A percentile compares a stretch with the other conserved stretches of the same genome.
Conservation (phyloP, 257 asterid species). For the Gentiana dahurica region DNA sequence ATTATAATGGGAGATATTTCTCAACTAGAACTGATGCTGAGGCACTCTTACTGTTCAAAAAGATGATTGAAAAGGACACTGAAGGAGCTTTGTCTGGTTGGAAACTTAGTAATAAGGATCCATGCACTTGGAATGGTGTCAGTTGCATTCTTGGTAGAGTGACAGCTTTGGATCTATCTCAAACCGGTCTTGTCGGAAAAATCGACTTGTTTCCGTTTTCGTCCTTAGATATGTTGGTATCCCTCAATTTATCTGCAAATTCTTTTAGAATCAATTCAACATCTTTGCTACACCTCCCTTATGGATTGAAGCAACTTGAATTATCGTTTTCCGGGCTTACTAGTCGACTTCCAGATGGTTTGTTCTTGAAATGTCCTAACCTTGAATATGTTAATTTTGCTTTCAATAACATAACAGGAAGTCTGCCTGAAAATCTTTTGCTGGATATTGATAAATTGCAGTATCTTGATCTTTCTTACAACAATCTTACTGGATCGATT, state of each 20-base stretch:
- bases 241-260: constrained; percentile 68
- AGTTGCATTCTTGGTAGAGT: constrained; percentile 57
- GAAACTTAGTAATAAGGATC: constrained; percentile 33
- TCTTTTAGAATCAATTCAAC: constrained; percentile 37
- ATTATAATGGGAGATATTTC: background rate
- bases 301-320: constrained; percentile 42
- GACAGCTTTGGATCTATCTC: constrained; percentile 56
- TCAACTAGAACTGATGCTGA: constrained; percentile 52
- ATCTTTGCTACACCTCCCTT: constrained; percentile 51
- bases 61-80: constrained; percentile 56
- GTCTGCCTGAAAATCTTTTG: constrained; percentile 43
- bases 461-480: constrained; percentile 67
- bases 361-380: constrained; percentile 50
- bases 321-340: constrained; percentile 51
- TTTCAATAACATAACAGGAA: constrained; percentile 68
- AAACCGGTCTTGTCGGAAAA: constrained; percentile 52
- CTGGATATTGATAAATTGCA: constrained; percentile 38
- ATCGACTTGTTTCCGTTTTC: constrained; percentile 45
- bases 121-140: constrained; percentile 68
- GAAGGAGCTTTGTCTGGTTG: constrained; percentile 51
- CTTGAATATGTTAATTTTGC: constrained; percentile 61
- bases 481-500: constrained; percentile 58
- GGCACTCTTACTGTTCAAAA: constrained; percentile 71
- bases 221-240: constrained; percentile 40
- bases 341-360: constrained; percentile 47